These are phyloP conservation scores for Camellia sinensis DNA, from an alignment of 148 eudicot genomes.

Conservation along the genomic window DNA sequence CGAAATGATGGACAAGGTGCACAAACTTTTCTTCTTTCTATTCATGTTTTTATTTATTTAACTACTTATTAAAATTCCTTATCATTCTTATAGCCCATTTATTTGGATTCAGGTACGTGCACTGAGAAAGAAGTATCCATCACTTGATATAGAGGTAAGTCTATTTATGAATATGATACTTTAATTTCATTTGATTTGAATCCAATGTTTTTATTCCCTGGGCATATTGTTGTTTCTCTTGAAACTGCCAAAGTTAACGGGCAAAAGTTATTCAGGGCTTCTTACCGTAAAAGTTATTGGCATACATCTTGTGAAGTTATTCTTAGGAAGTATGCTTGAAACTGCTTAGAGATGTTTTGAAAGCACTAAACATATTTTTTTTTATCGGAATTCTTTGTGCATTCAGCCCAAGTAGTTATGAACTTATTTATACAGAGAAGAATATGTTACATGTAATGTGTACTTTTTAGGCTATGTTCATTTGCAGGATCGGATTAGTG, in stretches of 20 bases:
- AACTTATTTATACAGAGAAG: not conserved
- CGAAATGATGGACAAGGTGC: constrained; percentile 96
- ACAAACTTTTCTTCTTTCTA: not conserved
- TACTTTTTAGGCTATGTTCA: not conserved
- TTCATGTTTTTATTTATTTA: not conserved
- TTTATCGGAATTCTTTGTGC: not conserved
- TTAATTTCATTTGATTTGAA: not conserved
- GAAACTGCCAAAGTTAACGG: not conserved
- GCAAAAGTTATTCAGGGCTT: not conserved
- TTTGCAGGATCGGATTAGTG: too few relatives aligned
- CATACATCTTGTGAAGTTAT: not conserved
- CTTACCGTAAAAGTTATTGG: not conserved
- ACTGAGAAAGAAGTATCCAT: constrained; percentile 74
- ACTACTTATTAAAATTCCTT: not conserved
- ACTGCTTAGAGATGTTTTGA: not conserved
- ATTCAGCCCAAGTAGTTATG: not conserved
- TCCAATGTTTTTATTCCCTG: not conserved
- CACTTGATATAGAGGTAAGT: constrained; percentile 88
- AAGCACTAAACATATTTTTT: not conserved
- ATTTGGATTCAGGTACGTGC: constrained; percentile 55
- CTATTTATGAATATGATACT: not conserved
- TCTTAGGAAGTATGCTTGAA: not conserved
- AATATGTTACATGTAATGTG: not conserved
- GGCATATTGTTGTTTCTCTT: not conserved
- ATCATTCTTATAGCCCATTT: not conserved